Evolutionary conservation across 805 yeast species (phyloP).

Genomic region (Osmozyma mogii): DNA sequence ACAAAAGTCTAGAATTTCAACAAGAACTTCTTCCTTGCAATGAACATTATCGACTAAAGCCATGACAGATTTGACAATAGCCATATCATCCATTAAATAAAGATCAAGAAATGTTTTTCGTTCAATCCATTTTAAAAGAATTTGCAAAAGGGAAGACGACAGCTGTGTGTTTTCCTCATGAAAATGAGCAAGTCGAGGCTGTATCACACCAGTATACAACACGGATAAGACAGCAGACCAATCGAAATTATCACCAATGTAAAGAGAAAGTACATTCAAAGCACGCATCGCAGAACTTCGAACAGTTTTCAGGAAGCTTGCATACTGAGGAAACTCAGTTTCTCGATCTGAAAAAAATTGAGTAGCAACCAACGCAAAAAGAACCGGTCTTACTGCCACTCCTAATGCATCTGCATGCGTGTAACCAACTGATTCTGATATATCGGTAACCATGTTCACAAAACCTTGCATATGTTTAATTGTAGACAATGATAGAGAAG

Average conservation of each 20-base stretch:
- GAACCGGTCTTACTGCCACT: slow-evolving; percentile 47
- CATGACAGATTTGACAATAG: slow-evolving; percentile 49
- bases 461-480: neutral
- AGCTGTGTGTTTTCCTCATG: slow-evolving; percentile 75
- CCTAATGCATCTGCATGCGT: slow-evolving; percentile 42
- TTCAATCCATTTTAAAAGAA: slow-evolving; percentile 51
- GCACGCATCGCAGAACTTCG: slow-evolving; percentile 65
- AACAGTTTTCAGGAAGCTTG: slow-evolving; percentile 47
- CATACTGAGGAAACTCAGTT: slow-evolving; percentile 13
- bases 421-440: slow-evolving; percentile 37
- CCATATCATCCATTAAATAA: slow-evolving; percentile 46
- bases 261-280: slow-evolving; percentile 46
- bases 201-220: slow-evolving; percentile 41
- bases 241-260: slow-evolving; percentile 40
- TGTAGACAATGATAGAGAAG: no score
- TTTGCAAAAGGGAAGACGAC: slow-evolving; percentile 66
- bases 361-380: slow-evolving; percentile 47
- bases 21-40: slow-evolving; percentile 62
- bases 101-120: slow-evolving; percentile 39
- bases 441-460: neutral
- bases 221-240: slow-evolving; percentile 49
- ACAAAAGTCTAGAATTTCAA: slow-evolving; percentile 48
- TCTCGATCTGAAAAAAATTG: slow-evolving; percentile 31
- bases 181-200: slow-evolving; percentile 61
- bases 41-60: slow-evolving; percentile 43